Evolutionary conservation across 2,329 filamentous ascomycete species (phyloP).

Genomic region (Hymenoscyphus occultus): DNA sequence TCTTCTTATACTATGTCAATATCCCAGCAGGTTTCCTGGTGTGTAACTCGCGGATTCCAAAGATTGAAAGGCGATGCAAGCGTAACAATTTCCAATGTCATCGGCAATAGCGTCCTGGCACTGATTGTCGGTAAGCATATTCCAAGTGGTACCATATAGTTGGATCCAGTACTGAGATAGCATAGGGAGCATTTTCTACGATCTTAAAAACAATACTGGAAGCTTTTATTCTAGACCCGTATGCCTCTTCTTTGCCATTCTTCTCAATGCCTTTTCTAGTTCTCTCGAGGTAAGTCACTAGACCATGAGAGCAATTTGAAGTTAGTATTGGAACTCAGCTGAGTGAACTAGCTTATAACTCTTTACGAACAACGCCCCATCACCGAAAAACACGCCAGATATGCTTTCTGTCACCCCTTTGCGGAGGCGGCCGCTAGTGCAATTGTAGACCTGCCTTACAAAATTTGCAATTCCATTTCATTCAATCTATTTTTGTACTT

Average conservation of each 20-base stretch:
- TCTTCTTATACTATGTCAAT: constrained; percentile 76
- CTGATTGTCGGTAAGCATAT: constrained; percentile 48
- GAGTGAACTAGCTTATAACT: constrained; percentile 54
- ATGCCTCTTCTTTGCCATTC: constrained; percentile 63
- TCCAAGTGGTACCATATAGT: neutral
- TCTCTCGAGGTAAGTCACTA: constrained; percentile 7
- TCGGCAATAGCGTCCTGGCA: constrained; percentile 46
- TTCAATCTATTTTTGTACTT: constrained; percentile 87
- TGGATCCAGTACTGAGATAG: neutral
- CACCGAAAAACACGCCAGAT: constrained; percentile 74
- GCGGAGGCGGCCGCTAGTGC: constrained; percentile 84
- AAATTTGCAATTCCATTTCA: constrained; percentile 65
- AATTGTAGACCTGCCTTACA: constrained; percentile 81
- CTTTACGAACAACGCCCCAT: constrained; percentile 46
- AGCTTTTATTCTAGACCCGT: constrained; percentile 61
- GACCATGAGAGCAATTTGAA: neutral
- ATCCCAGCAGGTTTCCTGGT: constrained; percentile 70
- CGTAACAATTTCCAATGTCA: constrained; percentile 15
- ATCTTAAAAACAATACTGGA: constrained; percentile 49
- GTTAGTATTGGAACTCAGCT: no score
- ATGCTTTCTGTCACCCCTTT: constrained; percentile 87
- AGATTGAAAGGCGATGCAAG: constrained; percentile 55
- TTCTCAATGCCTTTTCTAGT: constrained; percentile 63
- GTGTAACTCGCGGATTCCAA: constrained; percentile 74
- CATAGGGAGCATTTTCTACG: constrained; percentile 58